Evolutionary conservation across 31 red algal genomes (phyloP), one percentile per base, ranked within the genome.

Genomic region (Porphyra umbilicalis): DNA sequence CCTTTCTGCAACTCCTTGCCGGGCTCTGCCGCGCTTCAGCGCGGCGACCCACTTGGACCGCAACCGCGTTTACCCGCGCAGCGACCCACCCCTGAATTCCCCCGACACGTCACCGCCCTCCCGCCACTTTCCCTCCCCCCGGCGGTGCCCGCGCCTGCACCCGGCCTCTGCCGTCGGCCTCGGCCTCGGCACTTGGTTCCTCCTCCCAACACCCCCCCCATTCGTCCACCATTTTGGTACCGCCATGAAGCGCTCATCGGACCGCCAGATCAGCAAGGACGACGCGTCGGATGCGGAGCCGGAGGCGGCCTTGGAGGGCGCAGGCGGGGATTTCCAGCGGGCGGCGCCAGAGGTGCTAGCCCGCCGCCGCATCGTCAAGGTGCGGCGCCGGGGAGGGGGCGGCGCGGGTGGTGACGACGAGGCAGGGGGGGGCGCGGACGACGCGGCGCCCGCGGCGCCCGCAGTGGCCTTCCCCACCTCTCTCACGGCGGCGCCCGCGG

Each of bases 221-320:
- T 29, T n/a, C 11, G 6, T 71, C 30, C 57, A 18, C 57, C 57
- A n/a, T 16, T 16, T 29, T 20, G 20, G 6, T 39, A 16, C 10
- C 34, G 76, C 39, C 33, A 91, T 91, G 92, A 95, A 95, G 78
- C 87, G 92, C 76, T 79, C 80, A 40, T 38, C 92, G 14, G 92
- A 95, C 39, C 46, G 36, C 35, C 92, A 95, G 79, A 32, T 95
- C 75, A 88, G 85, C 14, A 90, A 90, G 75, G 92, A 95, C 33
- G 85, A 91, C 75, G 25, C 25, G 3, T 30, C 81, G 31, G 88
- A 86, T 25, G 82, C 81, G 13, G 82, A 82, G 71, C 79, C 36
- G 33, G 35, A 87, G 32, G 82, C 36, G 25, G 78, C 38, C 10
- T n/a, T n/a, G n/a, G 9, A 75, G n/a, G 36, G 85, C 35, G 32